Evolutionary conservation across 371 early-diverging fungal species (phyloP).

Genomic region (Dentiscutata heterogama): DNA sequence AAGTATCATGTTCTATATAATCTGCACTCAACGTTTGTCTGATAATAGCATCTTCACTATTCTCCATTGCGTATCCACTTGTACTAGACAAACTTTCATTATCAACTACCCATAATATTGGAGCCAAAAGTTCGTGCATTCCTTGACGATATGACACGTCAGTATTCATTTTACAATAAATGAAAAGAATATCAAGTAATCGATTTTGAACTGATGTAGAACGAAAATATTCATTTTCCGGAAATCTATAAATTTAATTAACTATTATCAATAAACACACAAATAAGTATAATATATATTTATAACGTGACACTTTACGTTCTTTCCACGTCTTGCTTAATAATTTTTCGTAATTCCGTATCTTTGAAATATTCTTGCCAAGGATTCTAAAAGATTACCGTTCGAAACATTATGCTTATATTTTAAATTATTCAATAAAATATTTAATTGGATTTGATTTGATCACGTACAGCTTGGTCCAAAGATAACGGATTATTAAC

Average conservation of each 20-base stretch:
- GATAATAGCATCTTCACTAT: constrained; percentile 53
- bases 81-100: constrained; percentile 56
- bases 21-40: constrained; percentile 60
- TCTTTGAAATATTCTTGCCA: constrained; percentile 94
- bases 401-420: background rate
- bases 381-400: constrained; percentile 71
- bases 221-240: constrained; percentile 87
- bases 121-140: constrained; percentile 96
- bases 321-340: constrained; percentile 91
- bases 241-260: constrained; percentile 70
- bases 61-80: constrained; percentile 11
- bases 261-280: background rate
- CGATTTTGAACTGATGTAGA: constrained; percentile 69
- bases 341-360: constrained; percentile 83
- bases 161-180: constrained; percentile 90
- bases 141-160: constrained; percentile 94
- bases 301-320: constrained; percentile 66
- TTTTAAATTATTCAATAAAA: constrained; percentile 8
- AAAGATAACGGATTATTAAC: constrained; percentile 88
- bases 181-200: constrained; percentile 87
- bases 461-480: constrained; percentile 73
- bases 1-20: constrained; percentile 89
- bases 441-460: constrained; percentile 2
- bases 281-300: background rate
- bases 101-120: constrained; percentile 80